phyloP scores from a whole-genome alignment of 352 stramenopile species.

The Aphanomyces cochlioides region DNA sequence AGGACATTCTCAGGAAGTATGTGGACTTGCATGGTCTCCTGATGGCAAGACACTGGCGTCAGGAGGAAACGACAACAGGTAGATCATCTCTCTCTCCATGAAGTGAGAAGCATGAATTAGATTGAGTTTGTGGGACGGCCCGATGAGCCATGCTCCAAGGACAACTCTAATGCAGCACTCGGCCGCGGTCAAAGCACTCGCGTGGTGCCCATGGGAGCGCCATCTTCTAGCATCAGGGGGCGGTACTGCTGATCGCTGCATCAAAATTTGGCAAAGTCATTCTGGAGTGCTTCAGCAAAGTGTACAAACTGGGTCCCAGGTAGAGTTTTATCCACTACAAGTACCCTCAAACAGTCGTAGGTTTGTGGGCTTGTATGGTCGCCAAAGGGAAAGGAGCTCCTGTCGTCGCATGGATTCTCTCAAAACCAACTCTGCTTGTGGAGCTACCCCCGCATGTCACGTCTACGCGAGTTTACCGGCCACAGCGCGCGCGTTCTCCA shows the following conservation, averaged over 20 bases:
- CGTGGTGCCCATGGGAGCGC: slow-evolving; percentile 98
- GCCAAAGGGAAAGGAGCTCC: slow-evolving; percentile 90
- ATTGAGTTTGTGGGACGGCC: slow-evolving; percentile 20
- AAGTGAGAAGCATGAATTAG: slow-evolving; percentile 44
- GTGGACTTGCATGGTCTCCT: slow-evolving; percentile 94
- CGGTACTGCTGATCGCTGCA: slow-evolving; percentile 96
- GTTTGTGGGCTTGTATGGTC: slow-evolving; percentile 96
- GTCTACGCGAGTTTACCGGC: slow-evolving; percentile 96
- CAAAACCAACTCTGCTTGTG: slow-evolving; percentile 98
- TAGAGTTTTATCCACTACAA: slow-evolving; percentile 32
- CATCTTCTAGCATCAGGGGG: slow-evolving; percentile 96
- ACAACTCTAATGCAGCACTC: slow-evolving; percentile 83
- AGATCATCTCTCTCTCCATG: slow-evolving; percentile 49
- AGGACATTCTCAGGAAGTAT: slow-evolving; percentile 97
- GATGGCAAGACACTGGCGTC: slow-evolving; percentile 95
- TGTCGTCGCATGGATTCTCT: slow-evolving; percentile 97
- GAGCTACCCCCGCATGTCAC: slow-evolving; percentile 98
- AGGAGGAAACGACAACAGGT: slow-evolving; percentile 96
- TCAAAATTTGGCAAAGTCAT: slow-evolving; percentile 99
- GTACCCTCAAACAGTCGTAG: neutral
- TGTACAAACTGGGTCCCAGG: slow-evolving; percentile 97
- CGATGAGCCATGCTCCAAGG: slow-evolving; percentile 40
- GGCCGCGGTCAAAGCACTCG: slow-evolving; percentile 97
- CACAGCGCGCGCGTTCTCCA: slow-evolving; percentile 97
- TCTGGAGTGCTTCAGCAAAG: slow-evolving; percentile 91